phyloP scores from a whole-genome alignment of 2,329 filamentous ascomycete species.

The Sporothrix dimorphospora region DNA sequence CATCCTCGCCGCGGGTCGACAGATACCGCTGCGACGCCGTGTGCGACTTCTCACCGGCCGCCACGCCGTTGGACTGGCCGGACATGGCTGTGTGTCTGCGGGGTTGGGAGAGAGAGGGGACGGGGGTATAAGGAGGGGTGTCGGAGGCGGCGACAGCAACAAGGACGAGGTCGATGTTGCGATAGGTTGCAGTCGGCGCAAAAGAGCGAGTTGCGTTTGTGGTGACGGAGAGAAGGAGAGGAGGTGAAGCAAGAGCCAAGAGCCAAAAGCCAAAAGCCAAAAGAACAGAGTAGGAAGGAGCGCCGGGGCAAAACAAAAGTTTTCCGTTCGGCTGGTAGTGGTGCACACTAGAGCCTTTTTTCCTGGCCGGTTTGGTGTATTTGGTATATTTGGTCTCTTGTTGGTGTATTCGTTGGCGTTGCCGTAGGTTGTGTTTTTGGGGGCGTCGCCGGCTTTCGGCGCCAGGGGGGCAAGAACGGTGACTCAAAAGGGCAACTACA shows the following conservation, averaged over 20 bases:
- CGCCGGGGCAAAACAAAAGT: constrained; percentile 23
- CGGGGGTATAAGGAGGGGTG: not conserved
- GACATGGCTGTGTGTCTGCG: constrained; percentile 26
- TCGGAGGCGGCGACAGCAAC: not conserved
- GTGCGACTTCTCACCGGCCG: constrained; percentile 30
- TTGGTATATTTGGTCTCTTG: not conserved
- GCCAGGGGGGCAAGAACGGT: constrained; percentile 12
- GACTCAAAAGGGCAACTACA: constrained; percentile 10
- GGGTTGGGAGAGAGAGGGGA: not conserved
- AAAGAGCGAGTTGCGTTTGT: not conserved
- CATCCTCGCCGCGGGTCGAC: constrained; percentile 35
- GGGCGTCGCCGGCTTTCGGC: constrained; percentile 18
- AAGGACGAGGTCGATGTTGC: not conserved
- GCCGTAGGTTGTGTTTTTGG: too few species aligned
- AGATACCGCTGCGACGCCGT: constrained; percentile 36
- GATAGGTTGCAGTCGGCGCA: not conserved
- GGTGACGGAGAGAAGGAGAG: not conserved
- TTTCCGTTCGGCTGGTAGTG: constrained; percentile 20
- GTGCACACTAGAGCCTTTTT: constrained; percentile 5
- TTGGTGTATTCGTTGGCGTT: not conserved
- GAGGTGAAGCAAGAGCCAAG: not conserved
- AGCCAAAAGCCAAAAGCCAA: not conserved
- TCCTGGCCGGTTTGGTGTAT: not conserved
- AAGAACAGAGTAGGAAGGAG: not conserved
- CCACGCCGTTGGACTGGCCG: constrained; percentile 28